Conservation (phyloP, 495 filamentous ascomycete genomes). For the Podospora pseudoanserina region DNA sequence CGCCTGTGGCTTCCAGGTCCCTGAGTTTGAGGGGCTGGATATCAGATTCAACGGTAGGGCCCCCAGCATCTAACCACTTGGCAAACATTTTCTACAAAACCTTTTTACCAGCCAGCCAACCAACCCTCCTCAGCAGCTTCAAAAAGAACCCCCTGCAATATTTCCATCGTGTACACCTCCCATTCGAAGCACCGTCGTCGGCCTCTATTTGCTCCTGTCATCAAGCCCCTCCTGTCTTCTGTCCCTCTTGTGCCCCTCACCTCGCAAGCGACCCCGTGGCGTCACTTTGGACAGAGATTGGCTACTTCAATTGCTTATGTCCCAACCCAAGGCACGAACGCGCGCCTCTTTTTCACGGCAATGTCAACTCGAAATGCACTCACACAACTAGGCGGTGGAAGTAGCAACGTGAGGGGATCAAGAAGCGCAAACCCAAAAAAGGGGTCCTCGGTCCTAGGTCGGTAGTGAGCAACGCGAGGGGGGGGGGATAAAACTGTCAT, state of each 20-base stretch:
- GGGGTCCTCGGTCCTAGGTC: too few species aligned
- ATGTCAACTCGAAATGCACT: background rate
- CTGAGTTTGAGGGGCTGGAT: background rate
- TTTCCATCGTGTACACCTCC: background rate
- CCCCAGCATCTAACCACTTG: too few species aligned
- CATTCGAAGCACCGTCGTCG: background rate
- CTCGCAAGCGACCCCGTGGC: slow-evolving; percentile 3
- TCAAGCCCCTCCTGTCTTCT: background rate
- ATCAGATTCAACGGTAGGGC: too few species aligned
- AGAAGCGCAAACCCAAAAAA: background rate
- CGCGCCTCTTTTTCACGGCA: background rate
- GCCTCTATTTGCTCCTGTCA: background rate
- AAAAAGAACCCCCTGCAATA: background rate
- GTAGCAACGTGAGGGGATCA: background rate
- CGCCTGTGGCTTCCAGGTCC: too few species aligned
- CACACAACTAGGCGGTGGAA: background rate
- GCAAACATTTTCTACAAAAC: too few species aligned
- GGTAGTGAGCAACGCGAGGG: background rate
- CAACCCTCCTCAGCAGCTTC: too few species aligned
- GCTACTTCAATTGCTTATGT: background rate
- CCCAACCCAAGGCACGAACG: background rate
- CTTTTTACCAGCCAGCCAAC: too few species aligned
- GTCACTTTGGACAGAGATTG: background rate
- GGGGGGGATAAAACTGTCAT: too few species aligned
- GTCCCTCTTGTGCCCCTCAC: background rate